These are phyloP conservation scores for Trichoderma erinaceum DNA, from an alignment of 495 filamentous ascomycete genomes.

Conservation along the genomic window DNA sequence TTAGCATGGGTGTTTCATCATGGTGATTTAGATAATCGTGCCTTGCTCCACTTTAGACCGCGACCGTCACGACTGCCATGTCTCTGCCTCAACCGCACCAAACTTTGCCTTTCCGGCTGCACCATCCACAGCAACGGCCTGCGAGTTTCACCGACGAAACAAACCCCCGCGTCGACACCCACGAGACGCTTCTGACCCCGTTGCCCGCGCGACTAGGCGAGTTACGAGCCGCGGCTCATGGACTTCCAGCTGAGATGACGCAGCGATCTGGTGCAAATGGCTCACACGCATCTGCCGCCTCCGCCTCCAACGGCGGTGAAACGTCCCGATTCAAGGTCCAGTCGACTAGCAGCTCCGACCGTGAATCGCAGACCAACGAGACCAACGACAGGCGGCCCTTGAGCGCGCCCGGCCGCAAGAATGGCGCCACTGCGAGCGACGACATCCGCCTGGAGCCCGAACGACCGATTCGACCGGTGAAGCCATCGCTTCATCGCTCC, in stretches of 20 bases:
- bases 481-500: conserved; percentile 57
- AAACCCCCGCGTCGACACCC: neutral
- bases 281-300: conserved; percentile 7
- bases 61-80: conserved; percentile 8
- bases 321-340: conserved; percentile 13
- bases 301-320: conserved; percentile 8
- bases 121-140: neutral
- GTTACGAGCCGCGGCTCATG: conserved; percentile 9
- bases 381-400: conserved; percentile 16
- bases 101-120: neutral
- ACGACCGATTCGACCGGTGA: conserved; percentile 33
- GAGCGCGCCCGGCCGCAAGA: conserved; percentile 21
- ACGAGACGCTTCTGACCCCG: neutral
- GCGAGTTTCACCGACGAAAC: neutral
- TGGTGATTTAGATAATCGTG: conserved; percentile 6
- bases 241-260: conserved; percentile 3
- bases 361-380: conserved; percentile 14
- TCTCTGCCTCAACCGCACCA: conserved; percentile 1
- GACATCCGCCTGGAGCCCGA: conserved; percentile 5
- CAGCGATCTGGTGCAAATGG: conserved; percentile 14
- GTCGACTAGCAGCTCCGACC: neutral
- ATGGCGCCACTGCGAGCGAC: conserved; percentile 1
- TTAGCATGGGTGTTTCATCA: conserved; percentile 8
- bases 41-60: conserved; percentile 7
- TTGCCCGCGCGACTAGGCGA: conserved; percentile 4